Evolutionary conservation across 371 early-diverging fungal genomes (phyloP), one percentile per base, ranked within the genome.

Genomic region (Massospora cicadina): DNA sequence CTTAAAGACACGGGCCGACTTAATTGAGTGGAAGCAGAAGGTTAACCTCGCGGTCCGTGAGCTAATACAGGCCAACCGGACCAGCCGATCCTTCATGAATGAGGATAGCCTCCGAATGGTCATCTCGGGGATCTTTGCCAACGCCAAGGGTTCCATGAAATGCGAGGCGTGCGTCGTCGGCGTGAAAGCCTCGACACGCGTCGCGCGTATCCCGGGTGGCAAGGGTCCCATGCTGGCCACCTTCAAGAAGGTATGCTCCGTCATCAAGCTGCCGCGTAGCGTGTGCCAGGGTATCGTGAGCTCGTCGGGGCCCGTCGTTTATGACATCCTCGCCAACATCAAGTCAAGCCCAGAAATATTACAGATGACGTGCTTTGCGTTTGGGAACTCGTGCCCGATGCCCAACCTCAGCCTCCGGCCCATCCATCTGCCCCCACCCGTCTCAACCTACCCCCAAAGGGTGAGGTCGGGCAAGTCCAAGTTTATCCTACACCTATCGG

Each of bases 121-220:
- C 2, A 3, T 62, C 2, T 33, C 33, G 24, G 62, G 62, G 2
- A 33, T 62, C 5, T 62, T 62, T 33, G 62, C 43, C 26, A n/a
- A 31, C 23, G 62, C 62, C 26, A 33, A 62, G 26, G 43, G 12
- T 23, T 21, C 30, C 17, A 2, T 62, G 5, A 5, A n/a, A 29
- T 62, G 62, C 33, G 43, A 62, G 5, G 62, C 62, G 30, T 62
- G 62, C 26, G n/a, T 43, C 13, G 43, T 62, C 2, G 62, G 62
- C 33, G 43, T 62, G 1, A 54, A 24, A 7, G 62, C 62, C 7
- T 28, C 43, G 10, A 43, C 62, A 2, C 62, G 32, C 23, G 24
- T 62, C 21, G 17, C 62, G 1, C 23, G 24, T 12, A n/a, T 30
- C 17, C 62, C 62, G 1, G 30, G 30, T 12, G 33, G 43, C 43